A percentile compares a stretch with the other conserved stretches of the same genome.
These are phyloP conservation scores for Backusella circina DNA, from an alignment of 192 early-diverging fungal genomes.

Conservation along the genomic window DNA sequence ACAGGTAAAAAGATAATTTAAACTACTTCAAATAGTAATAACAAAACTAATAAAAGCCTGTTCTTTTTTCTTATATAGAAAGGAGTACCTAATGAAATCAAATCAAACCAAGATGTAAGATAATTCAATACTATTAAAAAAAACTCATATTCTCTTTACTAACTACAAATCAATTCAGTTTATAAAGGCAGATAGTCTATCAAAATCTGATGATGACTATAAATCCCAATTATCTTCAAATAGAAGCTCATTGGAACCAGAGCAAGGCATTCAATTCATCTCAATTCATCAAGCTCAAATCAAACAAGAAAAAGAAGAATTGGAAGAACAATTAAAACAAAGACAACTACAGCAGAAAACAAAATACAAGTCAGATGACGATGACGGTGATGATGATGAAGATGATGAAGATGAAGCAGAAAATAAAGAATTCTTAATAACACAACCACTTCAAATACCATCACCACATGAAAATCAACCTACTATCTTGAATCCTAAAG, in stretches of 20 bases:
- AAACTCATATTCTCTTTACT: neutral
- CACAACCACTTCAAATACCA: neutral
- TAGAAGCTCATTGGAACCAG: neutral
- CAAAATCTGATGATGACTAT: neutral
- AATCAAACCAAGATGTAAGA: conserved; percentile 38
- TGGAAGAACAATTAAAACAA: neutral
- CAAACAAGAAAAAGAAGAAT: neutral
- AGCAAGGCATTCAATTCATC: neutral
- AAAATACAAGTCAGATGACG: neutral
- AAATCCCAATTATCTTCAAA: neutral
- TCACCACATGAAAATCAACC: neutral
- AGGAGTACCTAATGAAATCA: conserved; percentile 32
- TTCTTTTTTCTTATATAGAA: conserved; percentile 24
- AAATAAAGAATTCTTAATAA: neutral
- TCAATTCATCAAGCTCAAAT: neutral
- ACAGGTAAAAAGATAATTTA: conserved; percentile 40
- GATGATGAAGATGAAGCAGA: neutral
- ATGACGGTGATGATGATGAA: neutral
- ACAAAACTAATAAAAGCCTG: conserved; percentile 34
- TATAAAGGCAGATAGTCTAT: neutral
- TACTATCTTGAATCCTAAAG: neutral
- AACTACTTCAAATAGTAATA: conserved; percentile 11
- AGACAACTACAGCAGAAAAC: neutral
- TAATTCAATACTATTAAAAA: neutral
- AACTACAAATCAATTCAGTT: neutral